Evolutionary conservation across 192 early-diverging fungal genomes (phyloP).

Genomic region (Mortierella claussenii): DNA sequence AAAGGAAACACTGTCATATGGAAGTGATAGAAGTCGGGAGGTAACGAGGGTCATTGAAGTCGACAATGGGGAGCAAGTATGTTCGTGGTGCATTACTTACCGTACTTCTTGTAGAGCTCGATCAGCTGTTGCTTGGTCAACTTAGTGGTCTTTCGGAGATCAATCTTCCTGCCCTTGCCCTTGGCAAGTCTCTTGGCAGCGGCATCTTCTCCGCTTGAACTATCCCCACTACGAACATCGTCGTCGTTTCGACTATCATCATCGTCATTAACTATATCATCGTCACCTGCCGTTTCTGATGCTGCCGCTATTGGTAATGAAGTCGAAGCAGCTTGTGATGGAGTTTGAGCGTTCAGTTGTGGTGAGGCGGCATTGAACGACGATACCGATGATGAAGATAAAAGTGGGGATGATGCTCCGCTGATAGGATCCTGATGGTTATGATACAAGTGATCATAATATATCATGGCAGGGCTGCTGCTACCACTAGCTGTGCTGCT

Average conservation of each 20-base stretch:
- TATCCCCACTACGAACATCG: background rate
- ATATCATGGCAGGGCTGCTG: background rate
- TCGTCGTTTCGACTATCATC: background rate
- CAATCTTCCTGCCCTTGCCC: conserved; percentile 21
- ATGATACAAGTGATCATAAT: conserved; percentile 3
- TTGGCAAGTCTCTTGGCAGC: conserved; percentile 4
- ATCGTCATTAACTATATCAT: background rate
- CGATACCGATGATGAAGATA: background rate
- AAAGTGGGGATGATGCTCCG: background rate
- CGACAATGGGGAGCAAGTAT: too few relatives aligned
- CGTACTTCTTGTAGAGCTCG: conserved; percentile 22
- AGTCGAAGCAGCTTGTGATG: too few relatives aligned
- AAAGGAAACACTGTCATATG: too few relatives aligned
- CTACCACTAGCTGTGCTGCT: background rate
- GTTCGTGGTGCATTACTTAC: too few relatives aligned
- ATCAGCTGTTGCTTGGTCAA: conserved; percentile 22
- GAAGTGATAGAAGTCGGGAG: too few relatives aligned
- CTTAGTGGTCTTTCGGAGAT: conserved; percentile 39
- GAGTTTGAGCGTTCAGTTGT: too few relatives aligned
- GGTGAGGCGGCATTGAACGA: too few relatives aligned
- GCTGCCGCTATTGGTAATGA: background rate
- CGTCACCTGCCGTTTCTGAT: background rate
- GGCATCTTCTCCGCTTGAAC: background rate
- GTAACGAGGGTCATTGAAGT: too few relatives aligned
- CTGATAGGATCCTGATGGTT: conserved; percentile 26